Percentiles rank a stretch among this genome's conserved stretches.
These are phyloP conservation scores for Trichoderma endophyticum DNA, from an alignment of 2,329 filamentous ascomycete genomes.

Conservation along the genomic window DNA sequence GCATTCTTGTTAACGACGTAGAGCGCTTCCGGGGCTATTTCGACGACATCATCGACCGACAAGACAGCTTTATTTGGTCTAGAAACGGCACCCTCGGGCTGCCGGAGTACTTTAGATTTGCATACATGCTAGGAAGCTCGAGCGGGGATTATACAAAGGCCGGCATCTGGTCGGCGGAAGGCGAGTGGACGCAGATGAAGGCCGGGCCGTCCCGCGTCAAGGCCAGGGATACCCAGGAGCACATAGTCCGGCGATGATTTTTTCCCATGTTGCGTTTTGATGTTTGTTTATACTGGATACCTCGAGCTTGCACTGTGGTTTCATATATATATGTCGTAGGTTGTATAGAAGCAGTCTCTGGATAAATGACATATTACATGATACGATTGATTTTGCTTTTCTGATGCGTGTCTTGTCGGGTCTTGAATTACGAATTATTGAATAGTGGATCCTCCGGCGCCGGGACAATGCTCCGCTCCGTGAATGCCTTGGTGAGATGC, in stretches of 20 bases:
- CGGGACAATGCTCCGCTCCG: constrained; percentile 14
- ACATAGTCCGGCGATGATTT: constrained; percentile 23
- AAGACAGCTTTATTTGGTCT: constrained; percentile 56
- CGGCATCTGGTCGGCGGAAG: constrained; percentile 63
- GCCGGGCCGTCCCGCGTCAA: constrained; percentile 54
- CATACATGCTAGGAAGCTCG: constrained; percentile 63
- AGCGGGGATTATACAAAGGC: constrained; percentile 73
- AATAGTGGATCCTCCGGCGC: constrained; percentile 6
- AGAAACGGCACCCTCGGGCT: constrained; percentile 43
- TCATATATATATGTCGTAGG: not conserved
- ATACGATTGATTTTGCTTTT: not conserved
- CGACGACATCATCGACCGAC: constrained; percentile 46
- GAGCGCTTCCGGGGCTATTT: constrained; percentile 75
- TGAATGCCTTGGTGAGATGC: not conserved
- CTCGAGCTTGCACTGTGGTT: not conserved
- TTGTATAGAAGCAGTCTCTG: constrained; percentile 2
- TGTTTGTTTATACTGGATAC: not conserved
- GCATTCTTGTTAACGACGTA: constrained; percentile 80
- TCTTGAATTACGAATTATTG: not conserved
- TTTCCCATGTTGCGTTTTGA: not conserved
- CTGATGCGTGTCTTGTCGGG: not conserved
- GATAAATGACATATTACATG: not conserved
- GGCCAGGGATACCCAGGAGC: constrained; percentile 26
- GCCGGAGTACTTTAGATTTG: constrained; percentile 77
- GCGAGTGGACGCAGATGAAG: constrained; percentile 64